Percentiles rank a stretch among this genome's conserved stretches.
Conservation (phyloP, 108 stramenopile species). For the Skeletonema potamos region DNA sequence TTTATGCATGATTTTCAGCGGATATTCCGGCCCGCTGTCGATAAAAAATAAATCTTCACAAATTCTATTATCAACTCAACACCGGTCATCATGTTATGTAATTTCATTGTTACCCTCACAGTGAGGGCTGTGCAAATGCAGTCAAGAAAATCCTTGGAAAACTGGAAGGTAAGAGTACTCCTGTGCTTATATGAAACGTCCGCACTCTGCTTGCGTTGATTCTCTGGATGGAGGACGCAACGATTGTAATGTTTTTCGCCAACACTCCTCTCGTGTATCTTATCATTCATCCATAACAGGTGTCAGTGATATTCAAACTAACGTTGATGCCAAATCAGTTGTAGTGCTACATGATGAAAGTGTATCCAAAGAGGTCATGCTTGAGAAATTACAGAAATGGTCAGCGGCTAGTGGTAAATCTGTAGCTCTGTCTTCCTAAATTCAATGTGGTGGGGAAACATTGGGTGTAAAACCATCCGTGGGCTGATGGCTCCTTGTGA, state of each 20-base stretch:
- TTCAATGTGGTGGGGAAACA: neutral
- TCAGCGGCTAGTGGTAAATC: neutral
- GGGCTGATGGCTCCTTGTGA: neutral
- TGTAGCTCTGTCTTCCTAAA: conserved; percentile 3
- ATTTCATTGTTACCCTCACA: conserved; percentile 4
- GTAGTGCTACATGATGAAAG: conserved; percentile 58
- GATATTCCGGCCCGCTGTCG: neutral
- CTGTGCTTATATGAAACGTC: neutral
- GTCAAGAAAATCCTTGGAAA: conserved; percentile 77
- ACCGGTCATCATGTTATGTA: neutral
- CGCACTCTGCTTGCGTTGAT: neutral
- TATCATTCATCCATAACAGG: conserved; percentile 28
- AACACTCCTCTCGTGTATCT: neutral
- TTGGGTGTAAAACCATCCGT: neutral
- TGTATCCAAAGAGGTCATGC: conserved; percentile 59
- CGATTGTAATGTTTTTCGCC: neutral
- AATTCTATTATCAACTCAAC: neutral
- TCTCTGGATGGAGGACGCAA: neutral
- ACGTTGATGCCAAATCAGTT: conserved; percentile 74
- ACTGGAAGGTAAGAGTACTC: conserved; percentile 62
- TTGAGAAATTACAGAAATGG: conserved; percentile 73
- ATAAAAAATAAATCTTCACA: too few relatives aligned
- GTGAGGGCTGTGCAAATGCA: conserved; percentile 77
- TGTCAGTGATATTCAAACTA: conserved; percentile 62
- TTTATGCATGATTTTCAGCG: neutral